These are phyloP conservation scores for Linderniella brevidens DNA, from an alignment of 257 asterid species.

Conservation along the genomic window DNA sequence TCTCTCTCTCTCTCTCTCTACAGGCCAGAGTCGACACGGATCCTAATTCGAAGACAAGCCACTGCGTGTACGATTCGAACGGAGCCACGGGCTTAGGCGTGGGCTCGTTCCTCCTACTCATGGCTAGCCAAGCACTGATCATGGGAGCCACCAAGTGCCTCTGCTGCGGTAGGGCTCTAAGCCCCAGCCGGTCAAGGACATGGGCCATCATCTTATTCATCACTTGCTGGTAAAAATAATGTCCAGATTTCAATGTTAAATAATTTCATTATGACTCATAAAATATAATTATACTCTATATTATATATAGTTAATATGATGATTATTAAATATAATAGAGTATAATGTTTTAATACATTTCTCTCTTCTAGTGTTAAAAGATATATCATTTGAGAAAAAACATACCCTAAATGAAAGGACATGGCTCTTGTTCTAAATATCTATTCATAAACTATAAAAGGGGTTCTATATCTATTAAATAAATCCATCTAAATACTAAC, in stretches of 20 bases:
- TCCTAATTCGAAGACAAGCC: constrained; percentile 15
- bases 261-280: too few relatives aligned
- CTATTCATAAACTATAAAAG: too few relatives aligned
- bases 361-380: too few relatives aligned
- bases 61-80: constrained; percentile 54
- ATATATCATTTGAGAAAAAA: too few relatives aligned
- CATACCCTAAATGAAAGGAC: too few relatives aligned
- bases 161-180: constrained; percentile 71
- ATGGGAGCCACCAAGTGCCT: constrained; percentile 49
- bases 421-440: too few relatives aligned
- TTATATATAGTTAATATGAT: too few relatives aligned
- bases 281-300: too few relatives aligned
- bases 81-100: constrained; percentile 59
- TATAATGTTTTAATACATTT: too few relatives aligned
- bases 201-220: constrained; percentile 60
- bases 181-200: constrained; percentile 52
- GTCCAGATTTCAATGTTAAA: neutral
- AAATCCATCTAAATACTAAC: too few relatives aligned
- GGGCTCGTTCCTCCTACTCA: constrained; percentile 44
- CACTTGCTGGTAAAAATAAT: constrained; percentile 47
- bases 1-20: constrained; percentile 7
- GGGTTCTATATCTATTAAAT: too few relatives aligned
- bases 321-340: too few relatives aligned
- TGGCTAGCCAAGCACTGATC: constrained; percentile 54
- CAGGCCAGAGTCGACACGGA: constrained; percentile 25